Conservation (phyloP, 495 filamentous ascomycete species). For the Lasiosphaeria hispida region DNA sequence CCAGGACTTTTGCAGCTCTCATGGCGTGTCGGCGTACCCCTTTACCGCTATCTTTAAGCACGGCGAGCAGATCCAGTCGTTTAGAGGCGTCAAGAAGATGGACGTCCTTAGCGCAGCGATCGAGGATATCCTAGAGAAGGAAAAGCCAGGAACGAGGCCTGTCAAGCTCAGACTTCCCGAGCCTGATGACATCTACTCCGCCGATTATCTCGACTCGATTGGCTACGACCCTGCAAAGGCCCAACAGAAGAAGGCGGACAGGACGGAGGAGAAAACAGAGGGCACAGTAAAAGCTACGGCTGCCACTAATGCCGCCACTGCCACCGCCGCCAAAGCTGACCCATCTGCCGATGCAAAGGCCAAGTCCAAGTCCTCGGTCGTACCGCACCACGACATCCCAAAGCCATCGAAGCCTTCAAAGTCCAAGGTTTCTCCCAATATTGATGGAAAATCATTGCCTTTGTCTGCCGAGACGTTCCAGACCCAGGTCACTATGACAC, state of each 20-base stretch:
- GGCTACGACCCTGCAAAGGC: not conserved
- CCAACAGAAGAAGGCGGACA: constrained; percentile 28
- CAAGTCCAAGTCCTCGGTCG: not conserved
- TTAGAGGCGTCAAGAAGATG: constrained; percentile 61
- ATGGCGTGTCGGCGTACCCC: constrained; percentile 66
- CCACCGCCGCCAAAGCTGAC: constrained; percentile 10
- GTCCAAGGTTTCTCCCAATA: constrained; percentile 61
- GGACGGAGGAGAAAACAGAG: constrained; percentile 36
- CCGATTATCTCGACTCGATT: constrained; percentile 5
- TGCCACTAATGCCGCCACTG: too few species aligned
- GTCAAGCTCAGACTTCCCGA: constrained; percentile 42
- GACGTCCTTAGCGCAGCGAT: constrained; percentile 61
- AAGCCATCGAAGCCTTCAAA: constrained; percentile 41
- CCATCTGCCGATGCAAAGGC: constrained; percentile 18
- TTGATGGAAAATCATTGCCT: constrained; percentile 66
- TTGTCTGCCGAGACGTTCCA: constrained; percentile 86
- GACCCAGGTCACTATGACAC: constrained; percentile 76
- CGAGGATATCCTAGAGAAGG: constrained; percentile 74
- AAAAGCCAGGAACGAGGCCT: constrained; percentile 75
- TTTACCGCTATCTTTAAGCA: constrained; percentile 80
- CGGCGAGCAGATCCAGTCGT: constrained; percentile 62
- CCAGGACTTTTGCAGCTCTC: constrained; percentile 66
- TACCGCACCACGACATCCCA: not conserved
- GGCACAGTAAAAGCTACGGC: not conserved
- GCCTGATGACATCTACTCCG: constrained; percentile 31